Percentiles rank a stretch among this genome's conserved stretches.
phyloP scores from a whole-genome alignment of 1,284 basidiomycete genomes.

The Neonothopanus nambi region DNA sequence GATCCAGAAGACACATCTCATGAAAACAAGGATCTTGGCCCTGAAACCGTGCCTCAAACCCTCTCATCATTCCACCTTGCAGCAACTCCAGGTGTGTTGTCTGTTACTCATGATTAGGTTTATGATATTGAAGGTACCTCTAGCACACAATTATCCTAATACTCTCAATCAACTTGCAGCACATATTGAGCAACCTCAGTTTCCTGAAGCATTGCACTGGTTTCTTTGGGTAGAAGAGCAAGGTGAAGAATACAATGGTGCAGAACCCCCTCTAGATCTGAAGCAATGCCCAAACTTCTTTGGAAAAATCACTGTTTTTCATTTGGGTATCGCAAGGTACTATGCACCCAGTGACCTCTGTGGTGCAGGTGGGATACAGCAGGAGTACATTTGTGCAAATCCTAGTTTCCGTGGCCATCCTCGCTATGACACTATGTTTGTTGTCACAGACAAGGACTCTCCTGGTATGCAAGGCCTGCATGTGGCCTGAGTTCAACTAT shows the following conservation, averaged over 20 bases:
- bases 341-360: constrained; percentile 27
- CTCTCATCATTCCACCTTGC: neutral
- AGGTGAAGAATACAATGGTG: constrained; percentile 12
- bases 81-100: neutral
- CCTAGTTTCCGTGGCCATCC: constrained; percentile 12
- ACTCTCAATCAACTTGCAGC: constrained; percentile 13
- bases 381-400: constrained; percentile 18
- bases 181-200: constrained; percentile 14
- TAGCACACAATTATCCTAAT: constrained; percentile 17
- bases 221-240: no score
- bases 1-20: neutral
- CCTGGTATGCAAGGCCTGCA: constrained; percentile 20
- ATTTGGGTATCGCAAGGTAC: constrained; percentile 24
- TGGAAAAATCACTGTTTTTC: constrained; percentile 21
- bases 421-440: constrained; percentile 16
- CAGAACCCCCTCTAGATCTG: constrained; percentile 2
- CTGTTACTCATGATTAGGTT: neutral
- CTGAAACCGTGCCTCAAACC: neutral
- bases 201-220: constrained; percentile 15
- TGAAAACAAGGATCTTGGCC: neutral
- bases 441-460: constrained; percentile 8
- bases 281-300: constrained; percentile 5
- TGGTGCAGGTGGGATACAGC: constrained; percentile 23
- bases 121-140: no score
- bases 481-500: constrained; percentile 18